Conservation (phyloP, 495 filamentous ascomycete genomes). For the Hypoxylon subgilvum region DNA sequence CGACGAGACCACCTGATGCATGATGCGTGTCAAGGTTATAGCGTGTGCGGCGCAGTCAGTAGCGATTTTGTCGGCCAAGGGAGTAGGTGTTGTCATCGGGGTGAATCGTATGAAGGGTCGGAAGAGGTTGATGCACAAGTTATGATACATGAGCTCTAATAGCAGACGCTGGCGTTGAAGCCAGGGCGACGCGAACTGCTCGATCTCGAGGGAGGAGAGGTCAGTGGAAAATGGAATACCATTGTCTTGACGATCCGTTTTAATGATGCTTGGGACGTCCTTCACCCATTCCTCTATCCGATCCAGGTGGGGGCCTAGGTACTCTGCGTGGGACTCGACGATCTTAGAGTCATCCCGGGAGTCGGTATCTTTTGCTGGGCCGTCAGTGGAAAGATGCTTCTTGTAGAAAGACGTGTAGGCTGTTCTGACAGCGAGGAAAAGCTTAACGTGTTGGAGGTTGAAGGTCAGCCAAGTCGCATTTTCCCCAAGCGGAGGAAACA, state of each 20-base stretch:
- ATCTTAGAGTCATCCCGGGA: conserved; percentile 37
- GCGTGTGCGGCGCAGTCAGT: conserved; percentile 55
- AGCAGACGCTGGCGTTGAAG: conserved; percentile 56
- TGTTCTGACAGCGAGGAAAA: conserved; percentile 46
- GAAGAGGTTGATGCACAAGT: conserved; percentile 51
- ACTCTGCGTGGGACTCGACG: conserved; percentile 39
- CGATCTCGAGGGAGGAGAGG: conserved; percentile 43
- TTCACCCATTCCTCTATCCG: conserved; percentile 47
- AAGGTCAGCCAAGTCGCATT: conserved; percentile 40
- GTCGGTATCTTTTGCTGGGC: too few species aligned
- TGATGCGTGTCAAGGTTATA: conserved; percentile 55
- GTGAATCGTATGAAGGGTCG: conserved; percentile 57
- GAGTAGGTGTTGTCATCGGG: conserved; percentile 5
- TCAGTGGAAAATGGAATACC: conserved; percentile 55
- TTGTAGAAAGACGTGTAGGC: conserved; percentile 48
- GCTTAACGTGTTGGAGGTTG: conserved; percentile 46
- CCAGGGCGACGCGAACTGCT: conserved; percentile 49
- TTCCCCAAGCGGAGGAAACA: conserved; percentile 42
- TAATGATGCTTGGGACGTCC: conserved; percentile 49
- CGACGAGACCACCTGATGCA: conserved; percentile 55
- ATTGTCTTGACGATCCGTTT: conserved; percentile 43
- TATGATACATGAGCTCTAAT: conserved; percentile 61
- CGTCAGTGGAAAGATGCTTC: conserved; percentile 23
- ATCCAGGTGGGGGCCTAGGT: conserved; percentile 38
- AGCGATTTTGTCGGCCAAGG: conserved; percentile 40